Conservation (phyloP, 1,284 basidiomycete genomes). For the Trametes sp. region DNA sequence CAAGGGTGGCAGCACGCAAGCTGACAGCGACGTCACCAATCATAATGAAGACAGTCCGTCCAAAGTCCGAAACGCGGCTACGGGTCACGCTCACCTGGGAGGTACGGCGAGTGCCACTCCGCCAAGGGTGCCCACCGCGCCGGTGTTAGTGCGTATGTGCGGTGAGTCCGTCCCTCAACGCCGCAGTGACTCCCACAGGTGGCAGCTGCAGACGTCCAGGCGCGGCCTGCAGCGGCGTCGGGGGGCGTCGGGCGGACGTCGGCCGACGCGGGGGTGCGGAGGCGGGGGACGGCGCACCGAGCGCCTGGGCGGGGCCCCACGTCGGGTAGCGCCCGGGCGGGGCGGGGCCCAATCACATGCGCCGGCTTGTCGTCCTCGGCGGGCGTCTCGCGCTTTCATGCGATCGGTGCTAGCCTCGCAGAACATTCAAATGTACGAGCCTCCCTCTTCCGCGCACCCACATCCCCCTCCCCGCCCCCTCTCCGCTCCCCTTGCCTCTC, state of each 20-base stretch:
- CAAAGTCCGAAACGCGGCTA: conserved; percentile 16
- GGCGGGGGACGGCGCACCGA: conserved; percentile 27
- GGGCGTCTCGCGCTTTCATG: conserved; percentile 19
- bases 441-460: conserved; percentile 20
- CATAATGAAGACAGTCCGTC: conserved; percentile 12
- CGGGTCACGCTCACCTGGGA: conserved; percentile 12
- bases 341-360: conserved; percentile 27
- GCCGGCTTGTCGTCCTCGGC: conserved; percentile 14
- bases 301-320: conserved; percentile 29
- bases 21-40: conserved; percentile 14
- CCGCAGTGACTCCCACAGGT: conserved; percentile 6
- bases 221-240: not conserved
- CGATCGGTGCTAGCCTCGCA: conserved; percentile 27
- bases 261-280: conserved; percentile 24
- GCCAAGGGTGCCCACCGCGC: not conserved
- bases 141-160: conserved; percentile 35
- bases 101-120: conserved; percentile 4
- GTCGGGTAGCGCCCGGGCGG: conserved; percentile 15
- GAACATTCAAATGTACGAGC: conserved; percentile 24
- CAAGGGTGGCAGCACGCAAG: not conserved
- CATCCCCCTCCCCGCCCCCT: conserved; percentile 15
- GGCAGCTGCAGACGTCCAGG: not conserved
- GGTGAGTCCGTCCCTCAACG: not conserved
- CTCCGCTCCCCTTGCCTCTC: not conserved
- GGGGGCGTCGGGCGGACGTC: conserved; percentile 19